These are phyloP conservation scores for Tuber brumale DNA, from an alignment of 495 filamentous ascomycete species.

Conservation along the genomic window DNA sequence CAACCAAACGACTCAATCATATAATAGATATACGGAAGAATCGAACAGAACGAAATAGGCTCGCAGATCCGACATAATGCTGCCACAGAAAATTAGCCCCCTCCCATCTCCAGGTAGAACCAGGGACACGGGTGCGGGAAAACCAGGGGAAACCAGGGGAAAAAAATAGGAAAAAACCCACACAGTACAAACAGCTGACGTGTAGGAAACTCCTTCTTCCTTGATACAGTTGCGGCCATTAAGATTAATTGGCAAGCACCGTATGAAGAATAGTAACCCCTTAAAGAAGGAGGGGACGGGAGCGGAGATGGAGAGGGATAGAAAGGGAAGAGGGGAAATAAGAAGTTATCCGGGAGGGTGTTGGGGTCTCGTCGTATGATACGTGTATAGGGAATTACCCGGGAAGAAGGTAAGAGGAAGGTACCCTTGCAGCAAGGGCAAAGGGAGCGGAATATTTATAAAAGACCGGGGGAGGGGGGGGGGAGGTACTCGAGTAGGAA, in stretches of 20 bases:
- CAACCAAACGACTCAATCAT: constrained; percentile 92
- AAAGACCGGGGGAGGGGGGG: not conserved
- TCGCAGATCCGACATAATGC: constrained; percentile 93
- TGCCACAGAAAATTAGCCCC: constrained; percentile 47
- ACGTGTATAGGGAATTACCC: not conserved
- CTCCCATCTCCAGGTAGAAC: constrained; percentile 9
- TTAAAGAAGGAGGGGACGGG: not conserved
- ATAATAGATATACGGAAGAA: constrained; percentile 97
- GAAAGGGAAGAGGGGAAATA: not conserved
- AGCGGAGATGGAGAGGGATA: not conserved
- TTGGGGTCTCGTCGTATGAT: not conserved
- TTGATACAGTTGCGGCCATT: constrained; percentile 13
- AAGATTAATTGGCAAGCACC: constrained; percentile 8
- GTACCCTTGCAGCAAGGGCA: not conserved
- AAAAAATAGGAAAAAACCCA: constrained; percentile 47
- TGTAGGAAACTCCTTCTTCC: constrained; percentile 46
- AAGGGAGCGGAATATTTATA: not conserved
- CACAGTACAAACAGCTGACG: constrained; percentile 68
- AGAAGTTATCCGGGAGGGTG: not conserved
- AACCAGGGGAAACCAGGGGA: no score
- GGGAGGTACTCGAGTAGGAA: no score
- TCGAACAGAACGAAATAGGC: constrained; percentile 98
- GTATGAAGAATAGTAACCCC: not conserved
- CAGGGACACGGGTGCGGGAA: constrained; percentile 1
- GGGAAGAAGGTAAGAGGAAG: not conserved